These are phyloP conservation scores for Pythium guiyangense DNA, from an alignment of 352 stramenopile species.

Conservation along the genomic window DNA sequence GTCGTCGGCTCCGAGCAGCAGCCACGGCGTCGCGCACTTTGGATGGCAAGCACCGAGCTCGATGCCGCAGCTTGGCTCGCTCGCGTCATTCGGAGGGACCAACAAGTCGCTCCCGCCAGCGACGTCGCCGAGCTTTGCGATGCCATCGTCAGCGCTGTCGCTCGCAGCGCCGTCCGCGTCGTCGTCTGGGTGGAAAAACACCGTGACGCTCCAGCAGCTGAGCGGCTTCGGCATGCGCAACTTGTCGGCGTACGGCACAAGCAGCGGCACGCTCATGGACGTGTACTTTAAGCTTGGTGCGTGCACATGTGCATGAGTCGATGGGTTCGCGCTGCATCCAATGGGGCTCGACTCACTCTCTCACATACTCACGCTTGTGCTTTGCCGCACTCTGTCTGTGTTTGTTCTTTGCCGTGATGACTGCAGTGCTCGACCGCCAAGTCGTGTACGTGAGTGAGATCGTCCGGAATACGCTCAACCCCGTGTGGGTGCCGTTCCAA, in stretches of 20 bases:
- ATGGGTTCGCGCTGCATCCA: background rate
- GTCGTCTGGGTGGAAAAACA: conserved; percentile 19
- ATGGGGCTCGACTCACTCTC: too few species aligned
- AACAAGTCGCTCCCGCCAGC: background rate
- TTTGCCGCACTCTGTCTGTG: background rate
- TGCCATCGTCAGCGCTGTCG: conserved; percentile 9
- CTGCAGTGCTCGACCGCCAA: conserved; percentile 55
- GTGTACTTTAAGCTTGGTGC: conserved; percentile 77
- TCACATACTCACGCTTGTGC: background rate
- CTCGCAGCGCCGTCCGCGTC: conserved; percentile 11
- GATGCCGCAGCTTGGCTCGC: conserved; percentile 7
- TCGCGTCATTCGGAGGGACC: background rate
- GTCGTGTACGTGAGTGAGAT: conserved; percentile 77
- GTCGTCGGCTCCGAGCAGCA: conserved; percentile 10
- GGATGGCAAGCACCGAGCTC: conserved; percentile 13
- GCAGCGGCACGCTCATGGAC: conserved; percentile 44
- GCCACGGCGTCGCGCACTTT: conserved; percentile 3
- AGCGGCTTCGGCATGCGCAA: conserved; percentile 78
- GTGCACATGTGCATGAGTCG: conserved; percentile 3
- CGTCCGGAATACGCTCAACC: conserved; percentile 64
- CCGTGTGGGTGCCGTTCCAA: conserved; percentile 79
- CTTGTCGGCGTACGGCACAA: conserved; percentile 44
- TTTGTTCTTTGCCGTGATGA: background rate
- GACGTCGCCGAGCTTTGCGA: background rate
- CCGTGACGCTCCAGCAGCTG: conserved; percentile 72